Evolutionary conservation across 75 land plant species (phyloP).

Genomic region (Pinus albicaulis): DNA sequence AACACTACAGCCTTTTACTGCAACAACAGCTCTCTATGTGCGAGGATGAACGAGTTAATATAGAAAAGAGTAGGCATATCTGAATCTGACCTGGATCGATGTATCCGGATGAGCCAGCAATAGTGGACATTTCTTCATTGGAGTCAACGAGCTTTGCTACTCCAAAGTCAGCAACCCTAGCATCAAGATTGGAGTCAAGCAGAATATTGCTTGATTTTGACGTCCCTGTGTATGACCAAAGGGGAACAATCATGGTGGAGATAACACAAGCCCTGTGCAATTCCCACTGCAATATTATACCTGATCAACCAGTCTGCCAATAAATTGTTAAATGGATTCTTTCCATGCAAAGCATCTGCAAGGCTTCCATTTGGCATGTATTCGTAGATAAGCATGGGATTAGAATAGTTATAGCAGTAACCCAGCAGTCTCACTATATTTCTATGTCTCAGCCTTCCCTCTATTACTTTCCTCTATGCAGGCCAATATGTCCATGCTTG

Average conservation of each 20-base stretch:
- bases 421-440: slow-evolving; percentile 72
- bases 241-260: slow-evolving; percentile 88
- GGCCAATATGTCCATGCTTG: slow-evolving; percentile 57
- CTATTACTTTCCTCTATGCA: slow-evolving; percentile 70
- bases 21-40: too few relatives aligned
- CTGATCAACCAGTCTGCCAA: too few relatives aligned
- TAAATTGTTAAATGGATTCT: slow-evolving; percentile 22
- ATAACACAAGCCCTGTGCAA: slow-evolving; percentile 72
- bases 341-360: slow-evolving; percentile 60
- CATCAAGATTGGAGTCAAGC: slow-evolving; percentile 67
- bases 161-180: slow-evolving; percentile 82
- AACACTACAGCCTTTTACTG: too few relatives aligned
- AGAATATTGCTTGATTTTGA: slow-evolving; percentile 85
- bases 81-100: slow-evolving; percentile 76
- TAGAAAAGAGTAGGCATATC: too few relatives aligned
- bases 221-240: slow-evolving; percentile 72
- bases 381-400: slow-evolving; percentile 65
- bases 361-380: slow-evolving; percentile 77
- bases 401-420: slow-evolving; percentile 52
- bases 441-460: slow-evolving; percentile 70
- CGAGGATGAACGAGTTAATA: too few relatives aligned
- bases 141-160: slow-evolving; percentile 56
- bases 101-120: slow-evolving; percentile 87
- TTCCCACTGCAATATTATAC: slow-evolving; percentile 65
- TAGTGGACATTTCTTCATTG: slow-evolving; percentile 67